Evolutionary conservation across 73 alveolate species (phyloP), one percentile per base, ranked within the genome.

Genomic region (Tetrahymena elliotti): DNA sequence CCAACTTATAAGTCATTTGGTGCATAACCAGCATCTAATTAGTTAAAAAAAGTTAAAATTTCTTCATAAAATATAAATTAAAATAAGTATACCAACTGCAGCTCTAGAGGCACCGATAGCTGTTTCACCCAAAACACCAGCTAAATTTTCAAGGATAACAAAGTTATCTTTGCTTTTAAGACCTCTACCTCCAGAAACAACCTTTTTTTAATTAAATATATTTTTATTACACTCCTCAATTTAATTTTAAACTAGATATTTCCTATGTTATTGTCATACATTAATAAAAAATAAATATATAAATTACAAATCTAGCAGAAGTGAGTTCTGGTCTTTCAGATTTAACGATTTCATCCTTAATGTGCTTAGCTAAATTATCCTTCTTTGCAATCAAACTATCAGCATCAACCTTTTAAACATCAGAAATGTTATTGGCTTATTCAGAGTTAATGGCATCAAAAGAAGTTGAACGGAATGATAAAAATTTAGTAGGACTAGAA

Each of bases 81-180:
- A n/a, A 18, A 22, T 0, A 2, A 22, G n/a, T 68, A 22, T 68
- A 68, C 88, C 99, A 33, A 98, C 99, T 6, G 99, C 99, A 4
- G 99, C 99, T 82, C 99, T 97, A 33, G 99, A 97, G 18, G 99
- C 99, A 34, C 99, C 99, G 47, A 98, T 93, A 18, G 96, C 96
- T 34, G 96, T 84, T 36, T 93, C 98, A n/a, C 99, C 99, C 3
- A 98, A 95, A 24, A 94, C 96, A 24, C 84, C 96, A 39, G 99
- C 98, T 39, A 98, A 95, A 15, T 97, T 96, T 38, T 97, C 97
- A 34, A 97, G 96, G 31, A 98, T 94, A 53, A 84, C 33, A 96
- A 97, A 98, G 93, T 97, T 96, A 33, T 98, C 99, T 33, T 97
- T 97, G 93, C 95, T 96, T 93, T 97, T 96, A 95, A 98, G 93